Conservation (phyloP, 148 eudicot species). For the Vaccinium myrtillus region DNA sequence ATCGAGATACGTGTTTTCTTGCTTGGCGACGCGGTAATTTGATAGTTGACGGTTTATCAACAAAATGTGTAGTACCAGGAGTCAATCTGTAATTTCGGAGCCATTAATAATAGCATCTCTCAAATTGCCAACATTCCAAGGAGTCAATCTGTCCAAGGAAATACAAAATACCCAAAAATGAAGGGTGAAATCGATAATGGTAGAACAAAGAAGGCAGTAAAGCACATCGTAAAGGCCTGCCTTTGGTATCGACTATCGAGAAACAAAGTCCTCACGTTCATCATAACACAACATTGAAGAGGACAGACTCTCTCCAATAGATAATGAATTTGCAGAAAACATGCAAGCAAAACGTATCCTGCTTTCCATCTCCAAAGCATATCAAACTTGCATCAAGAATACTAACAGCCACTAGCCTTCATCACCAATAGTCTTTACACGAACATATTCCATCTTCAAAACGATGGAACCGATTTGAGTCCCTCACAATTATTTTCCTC, state of each 20-base stretch:
- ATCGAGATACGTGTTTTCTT: conserved; percentile 63
- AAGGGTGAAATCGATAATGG: not conserved
- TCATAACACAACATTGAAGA: not conserved
- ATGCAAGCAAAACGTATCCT: not conserved
- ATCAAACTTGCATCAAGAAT: not conserved
- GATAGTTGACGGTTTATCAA: conserved; percentile 52
- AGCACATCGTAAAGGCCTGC: not conserved
- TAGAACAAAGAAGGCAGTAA: not conserved
- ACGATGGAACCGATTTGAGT: conserved; percentile 56
- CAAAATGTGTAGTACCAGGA: conserved; percentile 84
- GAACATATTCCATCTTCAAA: conserved; percentile 54
- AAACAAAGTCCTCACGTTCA: not conserved
- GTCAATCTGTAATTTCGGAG: conserved; percentile 73
- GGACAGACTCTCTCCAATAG: not conserved
- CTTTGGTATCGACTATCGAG: not conserved
- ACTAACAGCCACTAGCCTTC: not conserved
- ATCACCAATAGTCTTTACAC: conserved; percentile 57
- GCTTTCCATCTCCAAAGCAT: not conserved
- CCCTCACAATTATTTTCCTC: conserved; percentile 26
- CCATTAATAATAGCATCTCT: conserved; percentile 85
- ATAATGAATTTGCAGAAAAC: not conserved
- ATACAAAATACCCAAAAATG: not conserved
- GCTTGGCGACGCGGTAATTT: conserved; percentile 33
- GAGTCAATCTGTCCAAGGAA: conserved; percentile 65
- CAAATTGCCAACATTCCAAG: conserved; percentile 72